Percentiles rank a stretch among this genome's conserved stretches.
Conservation (phyloP, 2,329 filamentous ascomycete species). For the Kalmusia sp. region DNA sequence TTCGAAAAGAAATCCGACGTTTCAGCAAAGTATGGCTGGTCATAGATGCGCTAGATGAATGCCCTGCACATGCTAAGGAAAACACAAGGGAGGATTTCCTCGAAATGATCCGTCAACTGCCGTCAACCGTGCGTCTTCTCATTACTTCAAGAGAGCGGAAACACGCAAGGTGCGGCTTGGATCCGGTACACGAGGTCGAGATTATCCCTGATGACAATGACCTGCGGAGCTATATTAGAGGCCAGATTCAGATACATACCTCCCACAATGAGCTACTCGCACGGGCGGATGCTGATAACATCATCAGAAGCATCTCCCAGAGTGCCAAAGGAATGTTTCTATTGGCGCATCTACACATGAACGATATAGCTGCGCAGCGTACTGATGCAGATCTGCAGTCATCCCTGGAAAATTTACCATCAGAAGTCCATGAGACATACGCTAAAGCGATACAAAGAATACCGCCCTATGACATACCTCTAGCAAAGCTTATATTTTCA, state of each 20-base stretch:
- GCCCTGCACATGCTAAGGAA: neutral
- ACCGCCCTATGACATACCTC: neutral
- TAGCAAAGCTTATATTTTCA: neutral
- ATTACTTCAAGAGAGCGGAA: neutral
- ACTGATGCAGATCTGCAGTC: slow-evolving; percentile 1
- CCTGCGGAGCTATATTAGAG: neutral
- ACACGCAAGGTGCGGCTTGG: neutral
- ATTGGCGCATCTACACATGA: slow-evolving; percentile 5
- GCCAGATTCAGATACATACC: neutral
- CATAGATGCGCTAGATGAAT: slow-evolving; percentile 7
- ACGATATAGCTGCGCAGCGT: neutral
- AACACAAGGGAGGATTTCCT: slow-evolving; percentile 6
- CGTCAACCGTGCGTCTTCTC: neutral
- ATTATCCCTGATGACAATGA: neutral
- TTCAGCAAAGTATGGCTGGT: slow-evolving; percentile 2
- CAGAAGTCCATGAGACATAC: neutral
- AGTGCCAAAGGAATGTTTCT: slow-evolving; percentile 9
- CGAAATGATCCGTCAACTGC: neutral
- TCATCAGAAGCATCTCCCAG: neutral
- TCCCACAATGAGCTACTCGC: neutral
- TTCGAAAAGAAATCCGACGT: neutral
- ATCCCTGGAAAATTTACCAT: neutral
- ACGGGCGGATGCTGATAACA: neutral
- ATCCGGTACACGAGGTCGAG: neutral
- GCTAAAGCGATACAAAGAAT: slow-evolving; percentile 3